Evolutionary conservation across 345 rosid genomes (phyloP).

Genomic region (Eucalyptus globulus): DNA sequence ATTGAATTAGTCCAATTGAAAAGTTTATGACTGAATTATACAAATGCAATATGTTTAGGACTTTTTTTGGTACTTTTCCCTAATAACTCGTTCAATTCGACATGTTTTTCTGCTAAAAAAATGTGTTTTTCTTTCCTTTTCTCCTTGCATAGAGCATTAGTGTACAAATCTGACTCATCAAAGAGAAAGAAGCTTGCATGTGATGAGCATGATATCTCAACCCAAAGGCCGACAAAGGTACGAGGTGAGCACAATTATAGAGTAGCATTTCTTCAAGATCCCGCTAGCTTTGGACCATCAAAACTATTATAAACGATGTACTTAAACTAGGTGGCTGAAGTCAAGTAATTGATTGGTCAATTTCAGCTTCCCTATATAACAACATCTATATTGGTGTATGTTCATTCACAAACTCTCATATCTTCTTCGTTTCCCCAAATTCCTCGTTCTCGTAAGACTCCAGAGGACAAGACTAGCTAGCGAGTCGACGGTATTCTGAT

Average conservation of each 20-base stretch:
- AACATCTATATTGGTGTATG: not conserved
- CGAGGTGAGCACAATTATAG: too few species aligned
- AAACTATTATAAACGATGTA: not conserved
- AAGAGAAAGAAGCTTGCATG: too few species aligned
- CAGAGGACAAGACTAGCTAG: not conserved
- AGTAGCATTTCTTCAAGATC: not conserved
- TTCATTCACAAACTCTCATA: not conserved
- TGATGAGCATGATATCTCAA: not conserved
- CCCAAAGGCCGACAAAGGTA: too few species aligned
- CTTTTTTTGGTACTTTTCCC: too few species aligned
- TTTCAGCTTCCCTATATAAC: not conserved
- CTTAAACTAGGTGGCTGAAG: not conserved
- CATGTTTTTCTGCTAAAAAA: too few species aligned
- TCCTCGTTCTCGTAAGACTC: not conserved
- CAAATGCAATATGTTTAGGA: too few species aligned
- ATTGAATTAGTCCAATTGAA: fast-evolving
- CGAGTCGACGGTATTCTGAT: not conserved
- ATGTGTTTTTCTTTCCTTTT: too few species aligned
- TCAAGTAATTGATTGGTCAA: not conserved
- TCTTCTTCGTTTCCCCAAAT: not conserved
- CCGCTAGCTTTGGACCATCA: not conserved
- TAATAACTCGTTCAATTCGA: too few species aligned
- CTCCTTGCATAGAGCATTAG: too few species aligned
- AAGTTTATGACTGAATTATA: too few species aligned
- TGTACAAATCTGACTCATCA: too few species aligned